Evolutionary conservation across 2,329 filamentous ascomycete genomes (phyloP), one percentile per base, ranked within the genome.

Genomic region (Trichoderma cornu-damae): DNA sequence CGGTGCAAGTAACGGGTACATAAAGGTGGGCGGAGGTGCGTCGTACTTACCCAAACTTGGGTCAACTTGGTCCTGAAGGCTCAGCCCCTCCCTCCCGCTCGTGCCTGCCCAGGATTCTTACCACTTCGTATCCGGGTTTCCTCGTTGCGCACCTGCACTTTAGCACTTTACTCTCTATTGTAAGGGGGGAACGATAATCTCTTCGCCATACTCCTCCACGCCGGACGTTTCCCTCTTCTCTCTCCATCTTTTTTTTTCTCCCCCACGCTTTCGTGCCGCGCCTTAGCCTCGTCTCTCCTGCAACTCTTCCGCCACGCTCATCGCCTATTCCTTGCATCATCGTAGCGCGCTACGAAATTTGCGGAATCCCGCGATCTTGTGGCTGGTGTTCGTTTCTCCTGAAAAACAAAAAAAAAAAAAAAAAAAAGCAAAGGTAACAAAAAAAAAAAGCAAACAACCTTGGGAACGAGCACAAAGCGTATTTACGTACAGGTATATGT

Each of bases 1-100:
- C 57, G 42, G 32, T 46, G 46, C 26, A 54, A 42, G 57, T 55
- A 38, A n/a, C 42, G 6, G 12, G 52, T 47, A 55, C 42, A 47
- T 38, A n/a, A 5, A 47, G 30, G 30, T 47, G n/a, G n/a, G n/a
- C n/a, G n/a, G n/a, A n/a, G n/a, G n/a, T n/a, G n/a, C n/a, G n/a
- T n/a, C n/a, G n/a, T n/a, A n/a, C n/a, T n/a, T n/a, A n/a, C n/a
- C n/a, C n/a, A n/a, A n/a, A n/a, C n/a, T n/a, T n/a, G n/a, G n/a
- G n/a, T n/a, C n/a, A n/a, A 32, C 44, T 52, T 42, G 51, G 24
- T 44, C 51, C 40, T 46, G 24, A 28, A 24, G 22, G n/a, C n/a
- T n/a, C n/a, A 54, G 53, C 53, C 43, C 43, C 43, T 55, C 57
- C 57, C 57, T 59, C 57, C 37, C 44, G 52, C 57, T 51, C 57